Evolutionary conservation across 2,329 filamentous ascomycete species (phyloP), one percentile per base, ranked within the genome.

Genomic region (Emergomyces pasteurianus): DNA sequence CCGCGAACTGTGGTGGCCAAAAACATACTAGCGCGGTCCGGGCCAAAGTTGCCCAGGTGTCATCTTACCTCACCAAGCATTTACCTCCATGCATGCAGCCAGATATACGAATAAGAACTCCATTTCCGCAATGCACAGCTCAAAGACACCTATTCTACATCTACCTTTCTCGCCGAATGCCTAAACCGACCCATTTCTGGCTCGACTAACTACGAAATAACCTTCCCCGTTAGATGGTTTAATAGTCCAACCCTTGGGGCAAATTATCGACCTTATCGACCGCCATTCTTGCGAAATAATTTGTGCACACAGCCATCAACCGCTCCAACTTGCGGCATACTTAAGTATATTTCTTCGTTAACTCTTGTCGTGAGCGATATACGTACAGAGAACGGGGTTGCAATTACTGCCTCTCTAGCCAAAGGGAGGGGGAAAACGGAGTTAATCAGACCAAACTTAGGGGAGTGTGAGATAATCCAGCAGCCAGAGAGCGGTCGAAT

Each of bases 41-140:
- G 38, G 16, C 23, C 55, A 34, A 58, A 50, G 42, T 36, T 49
- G 57, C 57, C 57, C 57, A 58, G 57, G 57, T 58, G 57, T 49
- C 57, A 58, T 58, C 56, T 58, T 55, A 40, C 34, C 9, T 40
- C 38, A 40, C 12, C 31, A 38, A 49, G 21, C 43, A 12, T 7
- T 47, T 31, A 31, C 31, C 54, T 28, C 36, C 21, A 56, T 18
- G 16, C 10, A 18, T 21, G 6, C 54, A 21, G 23, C 38, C 40
- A 18, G 23, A 57, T 26, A 31, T 31, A 43, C 9, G 8, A 21
- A 31, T 10, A 28, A 26, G 12, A 3, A 46, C 40, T 18, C 16
- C 23, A 31, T 18, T 31, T n/a, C 55, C 16, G 16, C 26, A 16
- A 57, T 57, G 55, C 40, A 40, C 55, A 46, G 23, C 18, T 40